phyloP scores from a whole-genome alignment of 352 stramenopile genomes.

The Pythium apleroticum region DNA sequence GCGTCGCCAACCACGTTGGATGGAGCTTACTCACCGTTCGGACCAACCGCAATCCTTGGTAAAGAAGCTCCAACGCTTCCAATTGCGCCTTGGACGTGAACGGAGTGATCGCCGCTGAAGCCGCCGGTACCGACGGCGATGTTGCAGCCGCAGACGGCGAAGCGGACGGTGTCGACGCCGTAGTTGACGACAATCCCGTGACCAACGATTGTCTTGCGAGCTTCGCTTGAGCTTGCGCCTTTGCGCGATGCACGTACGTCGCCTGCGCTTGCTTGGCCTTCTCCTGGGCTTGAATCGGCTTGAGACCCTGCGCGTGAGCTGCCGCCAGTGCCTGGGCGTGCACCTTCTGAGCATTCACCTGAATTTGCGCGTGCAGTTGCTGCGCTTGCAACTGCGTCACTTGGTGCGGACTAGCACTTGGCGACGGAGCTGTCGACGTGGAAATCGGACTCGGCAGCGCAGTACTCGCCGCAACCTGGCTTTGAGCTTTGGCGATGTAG shows the following conservation, averaged over 20 bases:
- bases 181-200: background rate
- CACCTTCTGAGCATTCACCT: constrained; percentile 89
- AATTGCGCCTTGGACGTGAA: constrained; percentile 81
- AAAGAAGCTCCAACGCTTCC: constrained; percentile 92
- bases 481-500: constrained; percentile 88
- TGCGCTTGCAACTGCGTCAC: constrained; percentile 46
- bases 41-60: constrained; percentile 93
- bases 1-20: constrained; percentile 82
- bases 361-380: constrained; percentile 85
- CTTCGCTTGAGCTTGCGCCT: constrained; percentile 86
- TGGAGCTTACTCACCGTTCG: constrained; percentile 91
- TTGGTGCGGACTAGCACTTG: constrained; percentile 75
- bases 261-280: constrained; percentile 90
- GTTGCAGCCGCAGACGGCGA: constrained; percentile 57
- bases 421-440: constrained; percentile 40
- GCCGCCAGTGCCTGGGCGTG: constrained; percentile 86
- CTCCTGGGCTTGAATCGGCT: constrained; percentile 85
- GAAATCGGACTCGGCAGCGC: constrained; percentile 48
- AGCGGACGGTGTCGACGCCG: constrained; percentile 20
- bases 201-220: constrained; percentile 44
- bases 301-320: constrained; percentile 81
- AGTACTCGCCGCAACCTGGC: constrained; percentile 65
- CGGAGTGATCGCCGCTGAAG: constrained; percentile 16
- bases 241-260: constrained; percentile 84
- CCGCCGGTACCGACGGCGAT: constrained; percentile 8